Conservation (phyloP, 768 basidiomycete genomes). For the Boletales sp. region DNA sequence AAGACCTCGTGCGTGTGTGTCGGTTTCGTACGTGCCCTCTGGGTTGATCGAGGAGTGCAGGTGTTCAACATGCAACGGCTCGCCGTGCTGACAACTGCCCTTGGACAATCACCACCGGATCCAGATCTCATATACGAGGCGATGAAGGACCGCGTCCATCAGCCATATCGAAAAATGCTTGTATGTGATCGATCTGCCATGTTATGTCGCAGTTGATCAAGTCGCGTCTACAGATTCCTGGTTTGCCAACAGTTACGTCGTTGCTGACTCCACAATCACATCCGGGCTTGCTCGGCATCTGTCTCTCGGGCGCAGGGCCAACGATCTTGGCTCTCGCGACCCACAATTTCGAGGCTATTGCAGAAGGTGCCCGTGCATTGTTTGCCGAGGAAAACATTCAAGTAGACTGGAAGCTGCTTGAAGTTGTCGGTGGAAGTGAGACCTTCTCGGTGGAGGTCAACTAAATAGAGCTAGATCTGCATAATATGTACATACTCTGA, state of each 20-base stretch:
- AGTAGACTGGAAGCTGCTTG: conserved; percentile 88
- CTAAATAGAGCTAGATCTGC: conserved; percentile 4
- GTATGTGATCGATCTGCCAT: conserved; percentile 41
- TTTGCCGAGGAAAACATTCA: conserved; percentile 70
- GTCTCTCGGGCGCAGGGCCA: conserved; percentile 96
- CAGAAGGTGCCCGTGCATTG: conserved; percentile 71
- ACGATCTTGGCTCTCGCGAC: conserved; percentile 96
- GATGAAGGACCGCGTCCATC: conserved; percentile 98
- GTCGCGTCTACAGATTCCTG: conserved; percentile 70
- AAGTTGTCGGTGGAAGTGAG: conserved; percentile 51
- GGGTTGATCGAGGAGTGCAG: conserved; percentile 38
- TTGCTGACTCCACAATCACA: conserved; percentile 84
- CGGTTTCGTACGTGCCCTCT: neutral
- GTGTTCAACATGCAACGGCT: conserved; percentile 97
- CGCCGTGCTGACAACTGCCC: conserved; percentile 92
- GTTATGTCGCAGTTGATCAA: neutral
- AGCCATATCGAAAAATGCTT: conserved; percentile 87
- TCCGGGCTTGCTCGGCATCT: conserved; percentile 94
- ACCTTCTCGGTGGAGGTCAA: conserved; percentile 9
- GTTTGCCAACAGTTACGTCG: conserved; percentile 88
- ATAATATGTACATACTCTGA: neutral
- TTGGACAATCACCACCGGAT: conserved; percentile 87
- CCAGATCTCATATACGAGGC: conserved; percentile 97
- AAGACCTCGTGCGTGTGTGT: conserved; percentile 66
- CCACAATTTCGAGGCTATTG: conserved; percentile 77